Evolutionary conservation across 305 asterid species (phyloP).

Genomic region (Solanum aculeatissimum): DNA sequence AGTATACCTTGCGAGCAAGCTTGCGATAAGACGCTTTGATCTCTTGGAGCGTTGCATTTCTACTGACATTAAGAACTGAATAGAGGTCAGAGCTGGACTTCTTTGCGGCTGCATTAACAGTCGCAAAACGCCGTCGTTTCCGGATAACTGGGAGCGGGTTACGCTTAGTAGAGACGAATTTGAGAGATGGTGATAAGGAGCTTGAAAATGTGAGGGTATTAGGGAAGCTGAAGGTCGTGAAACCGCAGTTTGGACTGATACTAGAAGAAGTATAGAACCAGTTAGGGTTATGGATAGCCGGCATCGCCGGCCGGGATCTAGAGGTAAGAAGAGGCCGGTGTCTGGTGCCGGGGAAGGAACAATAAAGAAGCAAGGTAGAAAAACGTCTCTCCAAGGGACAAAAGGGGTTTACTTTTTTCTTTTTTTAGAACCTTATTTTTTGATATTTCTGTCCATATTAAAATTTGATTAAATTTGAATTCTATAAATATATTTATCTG

Average conservation of each 20-base stretch:
- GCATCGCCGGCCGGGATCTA: slow-evolving; percentile 1
- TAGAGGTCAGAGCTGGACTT: slow-evolving; percentile 44
- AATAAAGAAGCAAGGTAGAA: background rate
- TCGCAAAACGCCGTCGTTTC: slow-evolving; percentile 30
- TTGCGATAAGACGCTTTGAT: slow-evolving; percentile 81
- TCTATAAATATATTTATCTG: no score
- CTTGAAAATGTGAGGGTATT: slow-evolving; percentile 2
- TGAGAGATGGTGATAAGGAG: background rate
- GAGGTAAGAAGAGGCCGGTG: background rate
- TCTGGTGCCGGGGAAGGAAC: background rate
- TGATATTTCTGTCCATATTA: no score
- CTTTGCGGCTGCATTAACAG: slow-evolving; percentile 30
- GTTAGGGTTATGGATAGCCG: background rate
- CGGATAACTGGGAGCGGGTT: background rate
- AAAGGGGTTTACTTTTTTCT: background rate
- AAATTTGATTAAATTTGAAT: no score
- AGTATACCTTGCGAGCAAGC: slow-evolving; percentile 81
- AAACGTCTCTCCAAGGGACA: background rate
- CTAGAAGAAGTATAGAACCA: background rate
- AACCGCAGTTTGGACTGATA: background rate
- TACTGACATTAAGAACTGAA: slow-evolving; percentile 60
- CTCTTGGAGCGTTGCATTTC: slow-evolving; percentile 70
- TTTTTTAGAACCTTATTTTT: no score
- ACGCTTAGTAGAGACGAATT: slow-evolving; percentile 1
- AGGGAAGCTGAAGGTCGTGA: background rate